Percentiles rank a stretch among this genome's conserved stretches.
These are phyloP conservation scores for Alternaria tenuissima DNA, from an alignment of 2,329 filamentous ascomycete genomes.

Conservation along the genomic window DNA sequence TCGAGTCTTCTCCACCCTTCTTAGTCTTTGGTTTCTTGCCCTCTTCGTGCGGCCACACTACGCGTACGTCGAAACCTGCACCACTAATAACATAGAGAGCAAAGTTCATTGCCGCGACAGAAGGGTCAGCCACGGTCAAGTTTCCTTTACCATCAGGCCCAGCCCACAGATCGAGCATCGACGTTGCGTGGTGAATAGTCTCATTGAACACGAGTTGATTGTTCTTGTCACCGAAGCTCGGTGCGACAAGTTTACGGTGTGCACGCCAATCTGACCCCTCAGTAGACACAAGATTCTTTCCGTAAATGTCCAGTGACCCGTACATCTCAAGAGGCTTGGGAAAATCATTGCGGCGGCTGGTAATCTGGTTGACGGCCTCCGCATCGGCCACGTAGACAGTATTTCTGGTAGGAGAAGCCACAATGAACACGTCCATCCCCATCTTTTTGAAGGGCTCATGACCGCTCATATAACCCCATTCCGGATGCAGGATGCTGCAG, in stretches of 20 bases:
- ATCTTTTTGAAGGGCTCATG: conserved; percentile 66
- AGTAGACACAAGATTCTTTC: conserved; percentile 74
- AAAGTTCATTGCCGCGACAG: conserved; percentile 71
- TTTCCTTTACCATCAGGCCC: conserved; percentile 34
- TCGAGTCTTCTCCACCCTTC: conserved; percentile 33
- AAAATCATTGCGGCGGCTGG: conserved; percentile 72
- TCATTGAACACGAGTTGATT: conserved; percentile 72
- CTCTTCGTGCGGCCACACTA: conserved; percentile 67
- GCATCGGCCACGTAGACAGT: conserved; percentile 68
- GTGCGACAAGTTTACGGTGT: conserved; percentile 75
- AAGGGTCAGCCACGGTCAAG: conserved; percentile 63
- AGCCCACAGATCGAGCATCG: conserved; percentile 44
- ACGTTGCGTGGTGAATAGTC: conserved; percentile 66
- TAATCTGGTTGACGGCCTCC: conserved; percentile 71
- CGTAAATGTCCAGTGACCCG: conserved; percentile 69
- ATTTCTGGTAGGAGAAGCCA: conserved; percentile 66
- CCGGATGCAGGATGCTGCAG: conserved; percentile 62
- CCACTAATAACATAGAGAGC: conserved; percentile 69
- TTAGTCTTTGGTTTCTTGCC: conserved; percentile 47
- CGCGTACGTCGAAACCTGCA: conserved; percentile 73
- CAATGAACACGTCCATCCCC: conserved; percentile 68
- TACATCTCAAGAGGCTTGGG: conserved; percentile 72
- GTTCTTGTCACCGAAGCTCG: conserved; percentile 80
- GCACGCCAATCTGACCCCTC: conserved; percentile 75
- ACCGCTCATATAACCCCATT: conserved; percentile 67